Evolutionary conservation across 1,139 yeast genomes (phyloP), one percentile per base, ranked within the genome.

Genomic region (Debaryomyces fabryi): DNA sequence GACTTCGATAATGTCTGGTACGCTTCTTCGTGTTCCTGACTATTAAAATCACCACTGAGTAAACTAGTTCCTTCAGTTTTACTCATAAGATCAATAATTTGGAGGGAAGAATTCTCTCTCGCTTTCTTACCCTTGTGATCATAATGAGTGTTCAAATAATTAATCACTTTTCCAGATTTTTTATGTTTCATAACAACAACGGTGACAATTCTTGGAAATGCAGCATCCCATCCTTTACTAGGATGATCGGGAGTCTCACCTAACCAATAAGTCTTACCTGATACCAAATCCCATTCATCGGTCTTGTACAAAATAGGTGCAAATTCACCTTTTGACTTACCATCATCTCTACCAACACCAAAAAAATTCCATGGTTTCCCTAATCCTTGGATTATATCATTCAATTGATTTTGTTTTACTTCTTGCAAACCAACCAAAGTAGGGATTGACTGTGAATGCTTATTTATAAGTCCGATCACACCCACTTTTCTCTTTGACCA

Each of bases 311-410:
- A 53, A 16, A 78, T 65, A 1, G 81, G 81, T 0, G 78, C 63
- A 51, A 62, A 77, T 53, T 78, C 82, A 6, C 82, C 82, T 6
- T 52, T 54, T 10, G 58, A 49, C 27, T 60, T 56, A 3, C 82
- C 82, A 50, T 78, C 82, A 25, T 63, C 68, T 45, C 82, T 62
- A 2, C 81, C 81, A 10, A 74, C 75, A 0, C 82, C 82, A 42
- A 59, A 68, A 53, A 67, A 72, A 1, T 63, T 48, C 81, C 81
- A 78, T 12, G 54, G 48, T 9, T 51, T 54, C 33, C 60, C 62
- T 43, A 67, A 54, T 2, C 56, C 56, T 3, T 51, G 52, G 30
- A 74, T 45, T 3, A 77, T 57, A 50, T 78, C 82, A 34, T 60
- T 56, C 46, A 78, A 60, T 53, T 77, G 82, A 51, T 69, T 63